Base-by-base conservation (phyloP, 306 rosid species). In the Lathyrus sativus region DNA sequence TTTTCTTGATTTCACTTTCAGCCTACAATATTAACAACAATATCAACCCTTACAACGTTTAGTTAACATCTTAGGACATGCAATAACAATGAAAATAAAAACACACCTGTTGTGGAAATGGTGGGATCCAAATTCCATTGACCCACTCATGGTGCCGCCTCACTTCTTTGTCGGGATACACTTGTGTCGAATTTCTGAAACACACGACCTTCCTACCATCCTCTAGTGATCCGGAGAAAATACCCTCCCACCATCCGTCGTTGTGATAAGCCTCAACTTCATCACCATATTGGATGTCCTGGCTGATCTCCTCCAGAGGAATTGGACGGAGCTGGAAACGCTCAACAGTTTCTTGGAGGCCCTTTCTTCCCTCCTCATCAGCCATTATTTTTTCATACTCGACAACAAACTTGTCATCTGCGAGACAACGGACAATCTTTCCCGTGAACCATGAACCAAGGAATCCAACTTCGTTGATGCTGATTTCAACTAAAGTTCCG, bases 221-320 rank as follows among this genome's bases (percentile, higher is more conserved):
- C 2, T 55, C 75, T 11, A 76, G 18, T 12, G 53, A 80, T 14
- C 59, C 3, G 0, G 80, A 66, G 0, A 86, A 73, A 39, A 43
- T 49, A 28, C 88, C 91, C 65, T 79, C 84, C 91, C 91, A 86
- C 91, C 91, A 86, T 17, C 91, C 91, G 0, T 84, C 91, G 10
- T 86, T 72, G 62, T 74, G 74, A 74, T 10, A 81, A 0, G 84
- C 91, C 24, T 86, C 91, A 24, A 86, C 88, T 55, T 84, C 81
- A 5, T 86, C 86, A 41, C 91, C 91, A 28, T 65, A 61, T 68
- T 62, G 76, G 77, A 81, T 77, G 7, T 37, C 64, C n/a, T 39
- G 49, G 22, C 8, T 22, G 11, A 68, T 6, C 59, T 79, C 85
- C 26, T 11, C 1, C 3, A 80, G 85, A 0, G 75, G 86, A 5